phyloP scores from a whole-genome alignment of 257 asterid species.

The Rhazya stricta region DNA sequence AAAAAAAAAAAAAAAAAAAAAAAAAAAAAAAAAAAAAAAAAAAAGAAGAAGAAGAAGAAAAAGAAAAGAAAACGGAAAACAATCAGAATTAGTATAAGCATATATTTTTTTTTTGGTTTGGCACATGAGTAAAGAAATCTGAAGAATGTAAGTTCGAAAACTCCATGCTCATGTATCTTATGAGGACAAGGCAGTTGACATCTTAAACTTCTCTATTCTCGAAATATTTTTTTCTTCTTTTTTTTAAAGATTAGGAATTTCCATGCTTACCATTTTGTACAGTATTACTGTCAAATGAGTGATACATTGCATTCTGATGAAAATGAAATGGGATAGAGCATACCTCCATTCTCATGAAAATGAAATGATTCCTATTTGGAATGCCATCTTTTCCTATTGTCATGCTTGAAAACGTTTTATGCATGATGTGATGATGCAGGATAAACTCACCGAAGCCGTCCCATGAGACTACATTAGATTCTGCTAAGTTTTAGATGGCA shows the following conservation, averaged over 20 bases:
- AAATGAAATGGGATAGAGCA: not conserved
- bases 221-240: too few species aligned
- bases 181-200: not conserved
- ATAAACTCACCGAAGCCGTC: not conserved
- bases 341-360: not conserved
- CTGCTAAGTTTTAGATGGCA: not conserved
- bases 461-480: too few species aligned
- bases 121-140: not conserved
- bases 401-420: not conserved
- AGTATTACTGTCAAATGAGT: too few species aligned
- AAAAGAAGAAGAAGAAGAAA: too few species aligned
- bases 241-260: not conserved
- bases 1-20: too few species aligned
- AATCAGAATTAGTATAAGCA: not conserved
- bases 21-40: too few species aligned
- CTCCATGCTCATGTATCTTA: not conserved
- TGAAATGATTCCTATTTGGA: not conserved
- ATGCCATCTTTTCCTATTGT: not conserved
- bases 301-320: not conserved
- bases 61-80: not conserved
- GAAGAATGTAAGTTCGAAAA: not conserved
- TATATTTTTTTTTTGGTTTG: too few species aligned
- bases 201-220: not conserved
- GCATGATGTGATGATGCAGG: not conserved
- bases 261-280: not conserved